These are phyloP conservation scores for Lentinula sp. DNA, from an alignment of 768 basidiomycete species.

Conservation along the genomic window DNA sequence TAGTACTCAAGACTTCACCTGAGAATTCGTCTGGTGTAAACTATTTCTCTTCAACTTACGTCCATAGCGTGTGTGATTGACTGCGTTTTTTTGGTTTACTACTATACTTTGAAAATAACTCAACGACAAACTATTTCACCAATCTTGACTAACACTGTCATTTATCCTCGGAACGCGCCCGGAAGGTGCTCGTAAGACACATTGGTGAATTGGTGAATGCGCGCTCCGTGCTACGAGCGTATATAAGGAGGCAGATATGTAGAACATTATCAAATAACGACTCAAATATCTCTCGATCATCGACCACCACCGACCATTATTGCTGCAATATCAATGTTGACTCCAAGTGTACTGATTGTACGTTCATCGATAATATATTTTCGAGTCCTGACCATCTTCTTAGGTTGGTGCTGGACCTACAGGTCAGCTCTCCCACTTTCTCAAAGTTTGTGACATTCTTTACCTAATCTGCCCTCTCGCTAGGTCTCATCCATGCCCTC, in stretches of 20 bases:
- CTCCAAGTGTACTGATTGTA: background rate
- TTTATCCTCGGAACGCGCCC: background rate
- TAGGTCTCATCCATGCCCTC: slow-evolving; percentile 23
- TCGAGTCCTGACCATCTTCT: background rate
- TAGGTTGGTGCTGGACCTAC: slow-evolving; percentile 3
- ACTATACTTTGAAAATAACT: no score
- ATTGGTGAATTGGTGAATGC: background rate
- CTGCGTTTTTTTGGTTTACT: no score
- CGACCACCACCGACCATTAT: background rate
- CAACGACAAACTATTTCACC: no score
- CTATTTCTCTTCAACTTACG: no score
- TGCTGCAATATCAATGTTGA: background rate
- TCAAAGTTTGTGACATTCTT: no score
- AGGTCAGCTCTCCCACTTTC: background rate
- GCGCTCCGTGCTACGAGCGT: background rate
- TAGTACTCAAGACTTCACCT: no score
- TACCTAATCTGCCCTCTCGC: background rate
- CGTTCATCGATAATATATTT: background rate
- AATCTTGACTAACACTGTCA: no score
- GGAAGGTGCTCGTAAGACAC: background rate
- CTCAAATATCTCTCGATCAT: background rate
- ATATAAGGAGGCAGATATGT: background rate
- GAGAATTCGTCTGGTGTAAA: no score
- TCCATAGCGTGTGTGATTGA: no score
- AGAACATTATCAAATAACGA: background rate